Percentiles rank a stretch among this genome's conserved stretches.
phyloP scores from a whole-genome alignment of 345 rosid species.

The Abelmoschus esculentus region DNA sequence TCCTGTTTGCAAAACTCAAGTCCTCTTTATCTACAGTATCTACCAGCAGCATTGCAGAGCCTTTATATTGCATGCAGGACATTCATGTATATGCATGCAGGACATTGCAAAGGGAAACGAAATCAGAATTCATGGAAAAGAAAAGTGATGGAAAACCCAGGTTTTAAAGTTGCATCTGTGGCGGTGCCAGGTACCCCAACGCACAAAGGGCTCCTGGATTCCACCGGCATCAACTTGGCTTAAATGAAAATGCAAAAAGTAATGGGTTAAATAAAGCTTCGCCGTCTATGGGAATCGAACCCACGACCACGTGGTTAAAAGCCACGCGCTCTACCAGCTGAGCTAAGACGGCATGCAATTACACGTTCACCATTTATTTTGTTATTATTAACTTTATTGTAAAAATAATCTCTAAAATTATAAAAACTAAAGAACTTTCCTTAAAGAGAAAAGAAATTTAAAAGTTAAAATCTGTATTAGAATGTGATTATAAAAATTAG shows the following conservation, averaged over 20 bases:
- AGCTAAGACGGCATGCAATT: conserved; percentile 45
- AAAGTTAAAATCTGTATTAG: too few species aligned
- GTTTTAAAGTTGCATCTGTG: conserved; percentile 29
- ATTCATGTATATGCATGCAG: conserved; percentile 1
- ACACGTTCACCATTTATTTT: too few species aligned
- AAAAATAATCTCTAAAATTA: too few species aligned
- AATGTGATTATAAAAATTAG: too few species aligned
- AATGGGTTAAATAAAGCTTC: background rate
- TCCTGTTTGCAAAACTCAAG: conserved; percentile 17
- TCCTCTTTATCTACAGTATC: background rate
- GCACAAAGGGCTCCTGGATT: conserved; percentile 39
- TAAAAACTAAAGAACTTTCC: too few species aligned
- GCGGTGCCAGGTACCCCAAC: conserved; percentile 59
- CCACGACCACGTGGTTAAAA: conserved; percentile 71
- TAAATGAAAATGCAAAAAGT: too few species aligned
- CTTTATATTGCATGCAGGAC: conserved; percentile 1
- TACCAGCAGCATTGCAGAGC: background rate
- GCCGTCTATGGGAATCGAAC: conserved; percentile 37
- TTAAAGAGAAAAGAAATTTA: too few species aligned
- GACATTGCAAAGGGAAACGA: background rate
- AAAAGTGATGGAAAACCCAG: conserved; percentile 22
- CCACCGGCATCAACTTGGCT: background rate
- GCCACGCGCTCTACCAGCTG: conserved; percentile 77
- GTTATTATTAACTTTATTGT: too few species aligned
- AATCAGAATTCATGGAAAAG: background rate